Percentiles rank a stretch among this genome's conserved stretches.
phyloP scores from a whole-genome alignment of 257 asterid species.

The Voacanga thouarsii region DNA sequence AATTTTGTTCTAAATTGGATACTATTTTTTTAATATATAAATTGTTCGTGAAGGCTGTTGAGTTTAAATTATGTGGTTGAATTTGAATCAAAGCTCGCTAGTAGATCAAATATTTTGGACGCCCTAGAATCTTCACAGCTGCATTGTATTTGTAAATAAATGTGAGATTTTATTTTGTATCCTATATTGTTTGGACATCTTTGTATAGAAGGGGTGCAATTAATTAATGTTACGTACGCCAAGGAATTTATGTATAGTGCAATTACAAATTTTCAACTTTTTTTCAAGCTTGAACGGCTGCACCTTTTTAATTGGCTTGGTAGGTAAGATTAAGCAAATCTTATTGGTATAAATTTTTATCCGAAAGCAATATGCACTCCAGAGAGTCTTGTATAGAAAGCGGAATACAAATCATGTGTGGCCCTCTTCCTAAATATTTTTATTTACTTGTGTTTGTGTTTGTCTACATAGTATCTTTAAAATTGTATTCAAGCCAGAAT shows the following conservation, averaged over 20 bases:
- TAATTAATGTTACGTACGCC: no score
- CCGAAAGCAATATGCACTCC: conserved; percentile 1
- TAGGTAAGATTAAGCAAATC: conserved; percentile 7
- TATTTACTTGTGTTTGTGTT: not conserved
- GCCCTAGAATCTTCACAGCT: no score
- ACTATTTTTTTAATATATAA: no score
- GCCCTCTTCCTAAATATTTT: not conserved
- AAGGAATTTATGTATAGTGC: not conserved
- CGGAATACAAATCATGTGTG: not conserved
- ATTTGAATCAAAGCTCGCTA: not conserved
- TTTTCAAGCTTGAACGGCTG: not conserved
- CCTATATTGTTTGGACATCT: not conserved
- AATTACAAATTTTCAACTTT: not conserved
- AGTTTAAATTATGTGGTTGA: no score
- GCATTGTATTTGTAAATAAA: no score
- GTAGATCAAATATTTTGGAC: no score
- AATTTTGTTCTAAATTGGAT: no score
- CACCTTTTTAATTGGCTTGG: conserved; percentile 1
- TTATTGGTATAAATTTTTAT: not conserved
- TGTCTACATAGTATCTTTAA: not conserved
- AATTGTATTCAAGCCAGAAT: not conserved
- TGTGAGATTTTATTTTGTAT: no score
- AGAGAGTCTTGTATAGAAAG: not conserved
- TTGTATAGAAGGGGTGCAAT: not conserved
- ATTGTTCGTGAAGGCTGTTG: no score